phyloP scores from a whole-genome alignment of 306 rosid genomes.

The Vigna unguiculata region DNA sequence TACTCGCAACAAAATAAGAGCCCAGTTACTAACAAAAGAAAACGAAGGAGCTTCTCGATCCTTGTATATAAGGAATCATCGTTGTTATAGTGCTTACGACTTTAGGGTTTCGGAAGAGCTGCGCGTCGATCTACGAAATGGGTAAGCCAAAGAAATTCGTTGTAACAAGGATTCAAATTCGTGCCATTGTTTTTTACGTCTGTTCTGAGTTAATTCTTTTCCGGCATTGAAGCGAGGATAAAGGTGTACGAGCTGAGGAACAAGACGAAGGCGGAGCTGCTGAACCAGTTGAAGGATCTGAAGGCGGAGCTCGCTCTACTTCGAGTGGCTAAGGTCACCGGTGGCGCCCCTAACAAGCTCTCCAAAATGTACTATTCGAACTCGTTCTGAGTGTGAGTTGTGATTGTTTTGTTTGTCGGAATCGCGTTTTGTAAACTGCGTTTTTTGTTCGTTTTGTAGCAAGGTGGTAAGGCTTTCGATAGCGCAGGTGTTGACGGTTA shows the following conservation, averaged over 20 bases:
- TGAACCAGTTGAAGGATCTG: slow-evolving; percentile 82
- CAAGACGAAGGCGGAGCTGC: slow-evolving; percentile 70
- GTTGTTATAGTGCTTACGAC: neutral
- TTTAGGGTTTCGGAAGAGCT: slow-evolving; percentile 48
- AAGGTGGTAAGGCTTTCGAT: slow-evolving; percentile 90
- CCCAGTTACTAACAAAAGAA: neutral
- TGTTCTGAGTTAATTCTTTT: neutral
- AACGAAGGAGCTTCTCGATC: neutral
- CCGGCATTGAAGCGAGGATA: slow-evolving; percentile 71
- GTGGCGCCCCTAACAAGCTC: slow-evolving; percentile 97
- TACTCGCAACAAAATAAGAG: neutral
- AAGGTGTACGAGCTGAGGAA: slow-evolving; percentile 91
- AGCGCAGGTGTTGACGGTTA: slow-evolving; percentile 92
- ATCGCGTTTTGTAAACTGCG: neutral
- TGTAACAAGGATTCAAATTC: neutral
- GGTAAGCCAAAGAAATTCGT: slow-evolving; percentile 33
- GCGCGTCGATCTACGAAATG: slow-evolving; percentile 44
- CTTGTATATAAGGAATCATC: slow-evolving; percentile 20
- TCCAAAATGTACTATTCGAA: slow-evolving; percentile 71
- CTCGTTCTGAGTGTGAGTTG: neutral
- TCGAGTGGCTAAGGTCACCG: slow-evolving; percentile 94
- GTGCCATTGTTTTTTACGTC: neutral
- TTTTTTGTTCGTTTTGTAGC: slow-evolving; percentile 42
- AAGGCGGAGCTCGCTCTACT: slow-evolving; percentile 90
- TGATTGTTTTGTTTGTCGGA: neutral